These are phyloP conservation scores for Blakeslea trispora DNA, from an alignment of 371 early-diverging fungal genomes.

Conservation along the genomic window DNA sequence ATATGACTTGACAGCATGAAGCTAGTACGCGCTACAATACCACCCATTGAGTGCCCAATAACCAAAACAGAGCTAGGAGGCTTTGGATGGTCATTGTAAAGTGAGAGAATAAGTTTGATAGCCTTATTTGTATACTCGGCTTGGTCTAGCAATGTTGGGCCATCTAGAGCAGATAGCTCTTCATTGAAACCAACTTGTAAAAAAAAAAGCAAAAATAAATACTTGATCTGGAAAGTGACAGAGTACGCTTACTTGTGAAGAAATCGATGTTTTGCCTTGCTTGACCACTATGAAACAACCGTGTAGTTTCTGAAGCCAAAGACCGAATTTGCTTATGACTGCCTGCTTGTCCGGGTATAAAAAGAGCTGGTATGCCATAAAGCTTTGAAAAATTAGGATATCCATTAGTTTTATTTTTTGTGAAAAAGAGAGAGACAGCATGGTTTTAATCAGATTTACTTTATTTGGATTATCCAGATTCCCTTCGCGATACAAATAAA, in stretches of 20 bases:
- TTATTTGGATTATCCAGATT: constrained; percentile 38
- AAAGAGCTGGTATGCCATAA: constrained; percentile 79
- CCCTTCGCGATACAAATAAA: constrained; percentile 78
- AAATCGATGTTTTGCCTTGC: constrained; percentile 63
- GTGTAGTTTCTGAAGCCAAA: constrained; percentile 68
- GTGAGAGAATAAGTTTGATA: constrained; percentile 68
- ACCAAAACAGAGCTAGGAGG: constrained; percentile 70
- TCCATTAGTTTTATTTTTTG: not conserved
- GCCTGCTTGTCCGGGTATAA: constrained; percentile 94
- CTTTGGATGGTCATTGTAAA: constrained; percentile 36
- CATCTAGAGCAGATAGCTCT: constrained; percentile 75
- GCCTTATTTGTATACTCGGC: constrained; percentile 79
- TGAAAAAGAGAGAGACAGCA: no score
- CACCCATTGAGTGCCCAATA: constrained; percentile 96
- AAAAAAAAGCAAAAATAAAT: not conserved
- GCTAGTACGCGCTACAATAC: constrained; percentile 84
- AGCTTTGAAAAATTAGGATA: constrained; percentile 17
- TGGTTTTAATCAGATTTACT: constrained; percentile 7
- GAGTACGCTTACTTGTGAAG: constrained; percentile 65
- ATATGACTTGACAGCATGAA: constrained; percentile 68
- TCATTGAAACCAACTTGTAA: constrained; percentile 81
- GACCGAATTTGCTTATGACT: constrained; percentile 87
- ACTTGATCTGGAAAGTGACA: not conserved
- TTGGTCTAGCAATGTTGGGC: constrained; percentile 57
- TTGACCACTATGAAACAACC: constrained; percentile 42